Evolutionary conservation across 352 stramenopile genomes (phyloP).

Genomic region (Blastocystis sp.): DNA sequence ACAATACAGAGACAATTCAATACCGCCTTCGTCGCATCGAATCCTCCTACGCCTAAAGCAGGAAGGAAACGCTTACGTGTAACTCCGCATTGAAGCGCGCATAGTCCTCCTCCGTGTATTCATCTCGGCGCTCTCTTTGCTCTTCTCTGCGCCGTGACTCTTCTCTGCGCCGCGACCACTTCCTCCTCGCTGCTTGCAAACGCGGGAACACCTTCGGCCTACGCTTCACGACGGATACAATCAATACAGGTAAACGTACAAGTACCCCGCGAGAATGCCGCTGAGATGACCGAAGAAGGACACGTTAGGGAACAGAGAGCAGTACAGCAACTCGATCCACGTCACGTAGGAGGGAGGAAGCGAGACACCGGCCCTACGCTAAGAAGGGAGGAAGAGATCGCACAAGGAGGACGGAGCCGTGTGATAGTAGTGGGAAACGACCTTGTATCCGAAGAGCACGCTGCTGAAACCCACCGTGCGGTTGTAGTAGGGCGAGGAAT

Average conservation of each 20-base stretch:
- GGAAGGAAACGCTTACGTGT: not conserved
- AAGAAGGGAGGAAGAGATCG: not conserved
- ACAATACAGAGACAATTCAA: no score
- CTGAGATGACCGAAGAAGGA: constrained; percentile 53
- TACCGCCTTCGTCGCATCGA: not conserved
- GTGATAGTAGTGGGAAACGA: constrained; percentile 3
- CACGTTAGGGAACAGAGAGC: constrained; percentile 6
- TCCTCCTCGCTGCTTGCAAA: not conserved
- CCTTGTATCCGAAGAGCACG: constrained; percentile 45
- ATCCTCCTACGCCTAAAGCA: not conserved
- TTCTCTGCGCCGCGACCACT: not conserved
- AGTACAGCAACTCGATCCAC: constrained; percentile 28
- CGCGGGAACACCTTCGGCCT: not conserved
- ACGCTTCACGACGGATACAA: not conserved
- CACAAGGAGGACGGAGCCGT: not conserved
- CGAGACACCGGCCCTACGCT: not conserved
- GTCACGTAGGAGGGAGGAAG: not conserved
- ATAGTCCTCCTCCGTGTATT: not conserved
- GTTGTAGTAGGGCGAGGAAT: not conserved
- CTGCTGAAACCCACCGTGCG: constrained; percentile 11
- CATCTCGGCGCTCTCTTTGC: not conserved
- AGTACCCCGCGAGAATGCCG: constrained; percentile 41
- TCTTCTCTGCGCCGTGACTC: not conserved
- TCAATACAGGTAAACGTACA: not conserved
- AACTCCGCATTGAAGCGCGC: not conserved